Evolutionary conservation across 2,329 filamentous ascomycete species (phyloP).

Genomic region (Fusarium sulawesiense): DNA sequence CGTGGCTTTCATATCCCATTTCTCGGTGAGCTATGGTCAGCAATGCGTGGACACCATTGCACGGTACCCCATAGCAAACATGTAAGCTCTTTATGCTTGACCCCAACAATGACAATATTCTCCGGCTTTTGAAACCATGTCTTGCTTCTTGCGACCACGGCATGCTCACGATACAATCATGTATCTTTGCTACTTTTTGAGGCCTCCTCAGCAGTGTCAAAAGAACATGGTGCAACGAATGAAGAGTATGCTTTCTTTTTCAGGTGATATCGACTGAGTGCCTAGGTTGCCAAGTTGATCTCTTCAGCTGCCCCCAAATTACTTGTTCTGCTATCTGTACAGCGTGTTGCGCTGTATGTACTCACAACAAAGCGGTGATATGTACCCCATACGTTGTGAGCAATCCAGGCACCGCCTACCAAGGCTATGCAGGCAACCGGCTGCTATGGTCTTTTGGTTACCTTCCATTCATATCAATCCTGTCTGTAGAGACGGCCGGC

Average conservation of each 20-base stretch:
- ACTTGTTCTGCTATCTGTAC: neutral
- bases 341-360: neutral
- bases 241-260: neutral
- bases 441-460: neutral
- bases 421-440: slow-evolving; percentile 15
- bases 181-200: slow-evolving; percentile 8
- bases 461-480: neutral
- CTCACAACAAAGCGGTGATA: neutral
- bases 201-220: neutral
- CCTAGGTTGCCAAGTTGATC: slow-evolving; percentile 2
- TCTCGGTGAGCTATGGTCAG: slow-evolving; percentile 21
- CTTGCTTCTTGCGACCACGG: slow-evolving; percentile 17
- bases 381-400: neutral
- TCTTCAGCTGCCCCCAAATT: neutral
- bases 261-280: neutral
- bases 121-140: slow-evolving; percentile 36
- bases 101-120: slow-evolving; percentile 19
- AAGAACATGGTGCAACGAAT: neutral
- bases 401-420: slow-evolving; percentile 6
- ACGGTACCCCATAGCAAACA: slow-evolving; percentile 17
- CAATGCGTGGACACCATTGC: slow-evolving; percentile 17
- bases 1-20: slow-evolving; percentile 5
- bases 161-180: neutral
- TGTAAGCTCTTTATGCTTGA: slow-evolving; percentile 33
- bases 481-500: neutral